These are phyloP conservation scores for Macrophomina phaseolina DNA, from an alignment of 2,329 filamentous ascomycete species.

Conservation along the genomic window DNA sequence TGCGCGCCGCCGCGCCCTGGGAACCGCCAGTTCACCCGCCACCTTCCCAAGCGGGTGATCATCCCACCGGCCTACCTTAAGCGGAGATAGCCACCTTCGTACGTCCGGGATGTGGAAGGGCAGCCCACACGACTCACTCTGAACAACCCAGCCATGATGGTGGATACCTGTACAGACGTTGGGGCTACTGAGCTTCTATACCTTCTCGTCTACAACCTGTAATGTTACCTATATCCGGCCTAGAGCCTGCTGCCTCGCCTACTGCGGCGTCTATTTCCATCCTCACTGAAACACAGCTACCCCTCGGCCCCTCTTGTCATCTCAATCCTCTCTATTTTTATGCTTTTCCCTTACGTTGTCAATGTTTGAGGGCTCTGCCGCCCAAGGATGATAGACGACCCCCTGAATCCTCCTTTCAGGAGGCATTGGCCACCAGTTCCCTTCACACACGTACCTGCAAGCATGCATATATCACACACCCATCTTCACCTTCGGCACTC, in stretches of 20 bases:
- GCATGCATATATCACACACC: neutral
- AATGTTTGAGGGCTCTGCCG: neutral
- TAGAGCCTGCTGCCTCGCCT: conserved; percentile 6
- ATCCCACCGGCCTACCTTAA: neutral
- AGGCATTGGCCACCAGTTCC: conserved; percentile 2
- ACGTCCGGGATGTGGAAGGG: neutral
- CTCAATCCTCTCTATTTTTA: neutral
- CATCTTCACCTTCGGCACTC: neutral
- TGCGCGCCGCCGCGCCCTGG: neutral
- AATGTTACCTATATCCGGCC: neutral
- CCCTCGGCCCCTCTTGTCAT: neutral
- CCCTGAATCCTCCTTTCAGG: conserved; percentile 14
- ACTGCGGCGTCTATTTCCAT: neutral
- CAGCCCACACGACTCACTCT: neutral
- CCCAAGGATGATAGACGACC: neutral
- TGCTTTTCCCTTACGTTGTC: neutral
- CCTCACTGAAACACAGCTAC: neutral
- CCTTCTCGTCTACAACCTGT: neutral
- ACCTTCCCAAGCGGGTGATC: conserved; percentile 7
- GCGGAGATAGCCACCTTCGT: conserved; percentile 11
- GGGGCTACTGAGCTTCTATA: neutral
- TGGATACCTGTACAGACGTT: neutral
- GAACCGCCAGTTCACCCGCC: neutral
- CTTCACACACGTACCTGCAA: neutral
- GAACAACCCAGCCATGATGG: neutral